A percentile compares a stretch with the other conserved stretches of the same genome.
phyloP scores from a whole-genome alignment of 2,329 filamentous ascomycete genomes.

The Endothia cerciana region DNA sequence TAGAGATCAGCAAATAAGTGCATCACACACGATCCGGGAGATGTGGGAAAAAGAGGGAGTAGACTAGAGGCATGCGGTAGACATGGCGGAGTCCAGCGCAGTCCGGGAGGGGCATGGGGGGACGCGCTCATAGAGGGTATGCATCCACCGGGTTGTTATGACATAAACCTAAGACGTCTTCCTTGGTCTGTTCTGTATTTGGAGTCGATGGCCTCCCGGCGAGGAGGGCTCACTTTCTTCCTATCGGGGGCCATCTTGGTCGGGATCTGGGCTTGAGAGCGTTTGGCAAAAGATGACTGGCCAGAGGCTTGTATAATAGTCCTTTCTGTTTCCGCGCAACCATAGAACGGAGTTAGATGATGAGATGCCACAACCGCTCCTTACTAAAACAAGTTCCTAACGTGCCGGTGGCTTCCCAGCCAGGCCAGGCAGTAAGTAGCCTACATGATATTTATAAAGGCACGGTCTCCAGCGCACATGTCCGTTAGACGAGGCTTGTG shows the following conservation, averaged over 20 bases:
- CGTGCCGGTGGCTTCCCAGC: not conserved
- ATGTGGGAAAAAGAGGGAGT: not conserved
- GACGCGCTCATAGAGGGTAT: conserved; percentile 2
- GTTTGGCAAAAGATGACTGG: conserved; percentile 31
- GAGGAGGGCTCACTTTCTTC: conserved; percentile 7
- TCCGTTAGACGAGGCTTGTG: no score
- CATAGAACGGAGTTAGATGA: conserved; percentile 58
- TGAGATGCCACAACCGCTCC: not conserved
- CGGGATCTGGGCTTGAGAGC: conserved; percentile 28
- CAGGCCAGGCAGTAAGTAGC: no score
- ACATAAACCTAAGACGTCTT: conserved; percentile 7
- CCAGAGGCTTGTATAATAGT: conserved; percentile 39
- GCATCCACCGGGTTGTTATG: conserved; percentile 10
- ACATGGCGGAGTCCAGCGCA: not conserved
- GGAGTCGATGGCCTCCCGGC: conserved; percentile 16
- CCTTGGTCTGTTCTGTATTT: conserved; percentile 10
- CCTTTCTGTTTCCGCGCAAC: conserved; percentile 33
- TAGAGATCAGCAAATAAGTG: conserved; percentile 65
- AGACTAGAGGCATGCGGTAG: not conserved
- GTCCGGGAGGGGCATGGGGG: not conserved
- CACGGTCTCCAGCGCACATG: no score
- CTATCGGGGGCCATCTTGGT: conserved; percentile 22
- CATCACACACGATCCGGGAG: not conserved
- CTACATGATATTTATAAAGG: no score
- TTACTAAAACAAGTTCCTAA: not conserved